phyloP scores from a whole-genome alignment of 495 filamentous ascomycete genomes.

The Penicillium crystallinum region DNA sequence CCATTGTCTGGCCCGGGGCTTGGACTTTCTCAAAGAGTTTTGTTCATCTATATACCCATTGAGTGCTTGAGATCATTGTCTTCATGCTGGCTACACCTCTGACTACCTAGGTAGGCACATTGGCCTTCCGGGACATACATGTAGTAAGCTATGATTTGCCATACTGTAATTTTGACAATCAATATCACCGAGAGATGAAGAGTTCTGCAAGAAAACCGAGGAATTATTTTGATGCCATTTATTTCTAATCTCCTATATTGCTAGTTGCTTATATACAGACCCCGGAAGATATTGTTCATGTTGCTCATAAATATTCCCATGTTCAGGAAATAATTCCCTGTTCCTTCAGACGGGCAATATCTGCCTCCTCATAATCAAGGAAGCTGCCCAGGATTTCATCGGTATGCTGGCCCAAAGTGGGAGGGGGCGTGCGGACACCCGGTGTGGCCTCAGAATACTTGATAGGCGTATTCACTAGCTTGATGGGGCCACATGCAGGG shows the following conservation, averaged over 20 bases:
- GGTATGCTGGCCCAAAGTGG: slow-evolving; percentile 87
- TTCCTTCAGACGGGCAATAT: slow-evolving; percentile 58
- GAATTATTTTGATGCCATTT: not conserved
- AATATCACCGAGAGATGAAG: too few relatives aligned
- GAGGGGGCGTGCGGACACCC: slow-evolving; percentile 72
- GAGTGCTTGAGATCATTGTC: too few relatives aligned
- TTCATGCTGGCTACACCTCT: too few relatives aligned
- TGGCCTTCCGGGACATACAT: too few relatives aligned
- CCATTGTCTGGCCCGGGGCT: too few relatives aligned
- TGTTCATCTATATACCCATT: too few relatives aligned
- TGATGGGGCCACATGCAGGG: slow-evolving; percentile 73
- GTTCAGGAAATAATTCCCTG: slow-evolving; percentile 63
- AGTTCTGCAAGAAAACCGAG: not conserved
- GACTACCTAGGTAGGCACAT: too few relatives aligned
- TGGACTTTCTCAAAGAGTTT: too few relatives aligned
- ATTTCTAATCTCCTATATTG: not conserved
- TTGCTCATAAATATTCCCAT: not conserved
- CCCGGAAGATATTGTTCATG: not conserved
- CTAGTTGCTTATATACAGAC: slow-evolving; percentile 2
- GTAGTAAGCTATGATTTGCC: too few relatives aligned
- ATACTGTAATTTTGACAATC: too few relatives aligned
- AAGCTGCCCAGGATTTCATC: slow-evolving; percentile 70
- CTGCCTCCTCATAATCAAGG: slow-evolving; percentile 55
- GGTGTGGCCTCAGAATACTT: slow-evolving; percentile 86
- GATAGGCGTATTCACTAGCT: slow-evolving; percentile 89